These are phyloP conservation scores for Dioscorea cayenensis DNA, from an alignment of 116 monocot genomes.

Conservation along the genomic window DNA sequence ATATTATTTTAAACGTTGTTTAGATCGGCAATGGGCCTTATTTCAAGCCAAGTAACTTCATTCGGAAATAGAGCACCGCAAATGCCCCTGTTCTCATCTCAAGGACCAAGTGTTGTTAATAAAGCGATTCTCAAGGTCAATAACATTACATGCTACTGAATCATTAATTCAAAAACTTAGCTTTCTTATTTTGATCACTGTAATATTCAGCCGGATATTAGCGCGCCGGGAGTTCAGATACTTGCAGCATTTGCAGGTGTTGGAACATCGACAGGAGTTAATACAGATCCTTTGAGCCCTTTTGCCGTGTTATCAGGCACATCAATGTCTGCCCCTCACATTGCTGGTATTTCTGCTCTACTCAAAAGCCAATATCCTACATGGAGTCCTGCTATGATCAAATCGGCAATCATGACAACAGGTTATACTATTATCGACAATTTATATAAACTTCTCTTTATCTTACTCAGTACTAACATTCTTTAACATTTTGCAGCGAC, in stretches of 20 bases:
- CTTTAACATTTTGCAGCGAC: background rate
- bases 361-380: constrained; percentile 18
- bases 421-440: background rate
- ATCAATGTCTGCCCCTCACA: constrained; percentile 33
- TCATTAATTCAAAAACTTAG: no score
- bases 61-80: constrained; percentile 34
- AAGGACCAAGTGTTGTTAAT: constrained; percentile 39
- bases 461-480: no score
- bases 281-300: background rate
- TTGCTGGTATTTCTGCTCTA: constrained; percentile 17
- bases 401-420: constrained; percentile 27
- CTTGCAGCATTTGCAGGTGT: constrained; percentile 10
- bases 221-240: constrained; percentile 11
- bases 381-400: constrained; percentile 22
- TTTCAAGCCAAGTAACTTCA: constrained; percentile 28
- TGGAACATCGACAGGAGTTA: background rate
- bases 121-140: constrained; percentile 51
- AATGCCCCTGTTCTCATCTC: constrained; percentile 63
- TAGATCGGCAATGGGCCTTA: constrained; percentile 41
- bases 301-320: constrained; percentile 5
- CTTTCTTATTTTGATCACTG: no score
- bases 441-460: no score
- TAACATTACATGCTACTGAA: no score
- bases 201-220: constrained; percentile 29
- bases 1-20: no score